Conservation (phyloP, 2,329 filamentous ascomycete genomes). For the Penicillium sp. region DNA sequence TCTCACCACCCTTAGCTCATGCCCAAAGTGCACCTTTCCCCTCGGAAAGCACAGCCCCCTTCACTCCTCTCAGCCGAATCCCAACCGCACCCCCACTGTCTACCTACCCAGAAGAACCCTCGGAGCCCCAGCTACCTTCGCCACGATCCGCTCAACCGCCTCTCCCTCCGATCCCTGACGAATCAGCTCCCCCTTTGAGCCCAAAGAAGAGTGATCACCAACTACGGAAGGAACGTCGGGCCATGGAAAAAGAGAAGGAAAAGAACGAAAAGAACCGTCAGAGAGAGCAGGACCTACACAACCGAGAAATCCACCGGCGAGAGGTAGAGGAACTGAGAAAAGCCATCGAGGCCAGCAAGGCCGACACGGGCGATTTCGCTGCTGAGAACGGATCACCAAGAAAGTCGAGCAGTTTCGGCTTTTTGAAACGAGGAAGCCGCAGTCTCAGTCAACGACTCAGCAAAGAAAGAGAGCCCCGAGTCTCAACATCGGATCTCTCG, state of each 20-base stretch:
- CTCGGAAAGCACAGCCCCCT: slow-evolving; percentile 36
- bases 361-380: slow-evolving; percentile 55
- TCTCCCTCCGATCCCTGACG: slow-evolving; percentile 34
- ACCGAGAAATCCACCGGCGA: slow-evolving; percentile 48
- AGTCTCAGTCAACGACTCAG: slow-evolving; percentile 71
- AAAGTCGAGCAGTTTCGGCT: slow-evolving; percentile 52
- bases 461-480: slow-evolving; percentile 39
- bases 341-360: slow-evolving; percentile 66
- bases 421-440: slow-evolving; percentile 70
- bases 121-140: slow-evolving; percentile 19
- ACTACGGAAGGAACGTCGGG: slow-evolving; percentile 62
- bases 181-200: slow-evolving; percentile 38
- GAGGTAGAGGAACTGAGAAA: slow-evolving; percentile 61
- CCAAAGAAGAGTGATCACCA: slow-evolving; percentile 63
- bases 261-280: slow-evolving; percentile 57
- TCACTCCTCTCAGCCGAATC: slow-evolving; percentile 34
- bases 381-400: slow-evolving; percentile 40
- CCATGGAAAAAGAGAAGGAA: slow-evolving; percentile 47
- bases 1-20: slow-evolving; percentile 37
- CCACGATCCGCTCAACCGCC: slow-evolving; percentile 17
- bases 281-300: slow-evolving; percentile 54
- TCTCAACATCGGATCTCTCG: slow-evolving; percentile 27
- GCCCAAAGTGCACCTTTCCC: slow-evolving; percentile 40
- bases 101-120: slow-evolving; percentile 36
- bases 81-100: slow-evolving; percentile 51